phyloP scores from a whole-genome alignment of 2,329 filamentous ascomycete genomes.

The Endoconidiophora laricicola region DNA sequence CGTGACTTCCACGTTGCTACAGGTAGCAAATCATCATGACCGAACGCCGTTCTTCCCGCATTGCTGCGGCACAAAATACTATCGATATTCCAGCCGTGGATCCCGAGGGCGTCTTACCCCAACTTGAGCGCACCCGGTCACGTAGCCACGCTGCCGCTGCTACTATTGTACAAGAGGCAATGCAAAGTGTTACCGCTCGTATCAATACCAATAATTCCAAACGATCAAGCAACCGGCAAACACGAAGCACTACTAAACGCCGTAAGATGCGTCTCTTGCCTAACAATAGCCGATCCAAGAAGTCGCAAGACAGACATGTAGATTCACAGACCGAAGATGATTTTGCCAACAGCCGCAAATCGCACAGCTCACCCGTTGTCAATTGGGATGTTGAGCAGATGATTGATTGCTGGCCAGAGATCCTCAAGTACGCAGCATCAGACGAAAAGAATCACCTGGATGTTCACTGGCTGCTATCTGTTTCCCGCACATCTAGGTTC shows the following conservation, averaged over 20 bases:
- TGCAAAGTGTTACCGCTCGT: neutral
- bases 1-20: too few species aligned
- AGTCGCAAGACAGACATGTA: too few species aligned
- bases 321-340: neutral
- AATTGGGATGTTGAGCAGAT: constrained; percentile 3
- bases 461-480: neutral
- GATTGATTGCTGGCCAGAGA: constrained; percentile 7
- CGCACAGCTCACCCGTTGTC: neutral
- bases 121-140: constrained; percentile 9
- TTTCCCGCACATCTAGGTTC: neutral
- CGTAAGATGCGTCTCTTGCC: neutral
- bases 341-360: neutral
- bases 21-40: neutral
- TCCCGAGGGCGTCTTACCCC: constrained; percentile 1
- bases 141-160: constrained; percentile 7
- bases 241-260: constrained; percentile 1
- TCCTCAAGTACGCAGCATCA: constrained; percentile 1
- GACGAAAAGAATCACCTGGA: constrained; percentile 2
- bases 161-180: neutral
- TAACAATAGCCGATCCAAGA: neutral
- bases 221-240: neutral
- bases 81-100: neutral
- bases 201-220: neutral
- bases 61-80: constrained; percentile 1
- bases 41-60: neutral